phyloP scores from a whole-genome alignment of 108 stramenopile genomes.

The Pseudonitzschia multiseries region DNA sequence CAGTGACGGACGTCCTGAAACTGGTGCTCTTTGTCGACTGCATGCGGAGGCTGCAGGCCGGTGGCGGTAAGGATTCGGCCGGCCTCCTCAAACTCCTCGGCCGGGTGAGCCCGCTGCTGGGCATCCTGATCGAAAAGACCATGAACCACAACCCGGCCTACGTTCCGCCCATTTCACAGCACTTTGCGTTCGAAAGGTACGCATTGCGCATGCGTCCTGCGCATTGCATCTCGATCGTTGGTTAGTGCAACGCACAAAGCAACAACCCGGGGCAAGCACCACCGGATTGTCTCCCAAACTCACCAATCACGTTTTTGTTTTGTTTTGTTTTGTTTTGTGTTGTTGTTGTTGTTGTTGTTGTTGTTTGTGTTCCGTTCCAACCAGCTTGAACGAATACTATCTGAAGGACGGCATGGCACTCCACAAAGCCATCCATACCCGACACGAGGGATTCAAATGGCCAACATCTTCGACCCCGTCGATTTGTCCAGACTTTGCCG shows the following conservation, averaged over 20 bases:
- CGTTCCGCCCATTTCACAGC: conserved; percentile 69
- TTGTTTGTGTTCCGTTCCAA: no score
- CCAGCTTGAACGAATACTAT: conserved; percentile 61
- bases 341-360: no score
- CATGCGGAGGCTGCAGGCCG: conserved; percentile 37
- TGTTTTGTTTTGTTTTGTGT: conserved; percentile 46
- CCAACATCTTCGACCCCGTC: conserved; percentile 12
- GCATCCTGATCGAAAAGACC: conserved; percentile 24
- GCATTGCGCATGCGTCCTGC: no score
- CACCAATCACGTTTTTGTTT: conserved; percentile 39
- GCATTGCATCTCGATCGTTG: no score
- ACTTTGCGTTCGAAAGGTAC: conserved; percentile 72
- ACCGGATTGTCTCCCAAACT: conserved; percentile 23
- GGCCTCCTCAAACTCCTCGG: conserved; percentile 22
- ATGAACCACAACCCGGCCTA: conserved; percentile 45
- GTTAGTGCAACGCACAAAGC: no score
- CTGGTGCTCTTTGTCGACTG: conserved; percentile 51
- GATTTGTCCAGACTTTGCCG: background rate
- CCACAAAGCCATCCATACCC: conserved; percentile 37
- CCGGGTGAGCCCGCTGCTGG: conserved; percentile 29
- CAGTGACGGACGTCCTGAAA: conserved; percentile 50
- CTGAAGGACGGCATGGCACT: conserved; percentile 60
- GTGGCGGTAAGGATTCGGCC: background rate
- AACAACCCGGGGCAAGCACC: background rate
- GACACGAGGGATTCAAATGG: conserved; percentile 31